Conservation (phyloP, 345 rosid species). For the Raphanus sativus region DNA sequence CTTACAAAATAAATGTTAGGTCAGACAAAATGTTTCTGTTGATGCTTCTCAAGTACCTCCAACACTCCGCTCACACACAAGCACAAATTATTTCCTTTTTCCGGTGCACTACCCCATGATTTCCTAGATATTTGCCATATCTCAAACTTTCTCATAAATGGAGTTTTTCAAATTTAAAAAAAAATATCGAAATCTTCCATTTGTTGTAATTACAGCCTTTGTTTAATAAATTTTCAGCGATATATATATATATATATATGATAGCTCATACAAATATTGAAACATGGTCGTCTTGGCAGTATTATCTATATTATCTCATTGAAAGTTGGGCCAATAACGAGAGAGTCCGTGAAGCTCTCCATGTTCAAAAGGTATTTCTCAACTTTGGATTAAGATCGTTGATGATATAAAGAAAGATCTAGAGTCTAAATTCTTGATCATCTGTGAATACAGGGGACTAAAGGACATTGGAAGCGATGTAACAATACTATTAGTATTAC, state of each 20-base stretch:
- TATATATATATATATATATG: too few species aligned
- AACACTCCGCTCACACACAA: too few species aligned
- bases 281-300: constrained; percentile 11
- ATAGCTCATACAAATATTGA: too few species aligned
- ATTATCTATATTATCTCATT: constrained; percentile 7
- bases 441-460: constrained; percentile 19
- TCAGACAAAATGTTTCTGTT: too few species aligned
- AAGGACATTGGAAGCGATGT: constrained; percentile 10
- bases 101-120: neutral
- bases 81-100: too few species aligned
- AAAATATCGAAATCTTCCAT: neutral
- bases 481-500: neutral
- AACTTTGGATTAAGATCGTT: neutral
- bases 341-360: constrained; percentile 30
- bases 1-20: too few species aligned
- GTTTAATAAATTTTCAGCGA: too few species aligned
- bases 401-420: neutral
- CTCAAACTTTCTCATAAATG: neutral
- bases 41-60: too few species aligned
- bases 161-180: neutral
- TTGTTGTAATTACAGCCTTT: too few species aligned
- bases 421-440: neutral
- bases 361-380: constrained; percentile 6
- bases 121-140: neutral
- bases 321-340: constrained; percentile 24